A percentile compares a stretch with the other conserved stretches of the same genome.
Conservation (phyloP, 148 eudicot species). For the Limonium bicolor region DNA sequence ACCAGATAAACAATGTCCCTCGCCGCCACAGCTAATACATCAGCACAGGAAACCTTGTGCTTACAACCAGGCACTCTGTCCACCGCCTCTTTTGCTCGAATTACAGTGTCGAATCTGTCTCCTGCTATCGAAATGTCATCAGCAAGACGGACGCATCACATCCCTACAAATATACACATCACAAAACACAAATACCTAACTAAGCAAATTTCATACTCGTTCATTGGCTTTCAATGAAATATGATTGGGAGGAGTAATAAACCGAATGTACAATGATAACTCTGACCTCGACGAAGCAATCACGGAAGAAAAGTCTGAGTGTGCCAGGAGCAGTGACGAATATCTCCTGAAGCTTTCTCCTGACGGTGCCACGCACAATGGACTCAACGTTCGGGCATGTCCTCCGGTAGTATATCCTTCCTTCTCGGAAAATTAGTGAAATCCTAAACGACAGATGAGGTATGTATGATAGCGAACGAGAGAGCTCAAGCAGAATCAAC, state of each 20-base stretch:
- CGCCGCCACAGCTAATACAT: slow-evolving; percentile 69
- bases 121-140: slow-evolving; percentile 58
- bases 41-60: slow-evolving; percentile 75
- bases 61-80: slow-evolving; percentile 37
- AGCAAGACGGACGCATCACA: slow-evolving; percentile 45
- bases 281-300: slow-evolving; percentile 56
- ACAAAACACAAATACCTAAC: too few species aligned
- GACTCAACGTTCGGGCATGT: slow-evolving; percentile 4
- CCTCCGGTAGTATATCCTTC: neutral
- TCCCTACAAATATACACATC: slow-evolving; percentile 14
- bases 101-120: slow-evolving; percentile 70
- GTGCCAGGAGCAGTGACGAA: slow-evolving; percentile 7
- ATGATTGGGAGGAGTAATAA: too few species aligned
- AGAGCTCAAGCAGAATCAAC: too few species aligned
- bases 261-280: too few species aligned
- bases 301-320: slow-evolving; percentile 26
- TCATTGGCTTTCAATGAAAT: too few species aligned
- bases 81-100: slow-evolving; percentile 61
- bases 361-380: neutral
- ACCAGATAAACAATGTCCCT: slow-evolving; percentile 63
- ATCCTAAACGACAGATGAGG: too few species aligned
- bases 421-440: too few species aligned
- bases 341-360: slow-evolving; percentile 3
- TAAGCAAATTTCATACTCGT: too few species aligned
- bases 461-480: too few species aligned